Conservation (phyloP, 2,329 filamentous ascomycete species). For the Diaporthe ilicicola region DNA sequence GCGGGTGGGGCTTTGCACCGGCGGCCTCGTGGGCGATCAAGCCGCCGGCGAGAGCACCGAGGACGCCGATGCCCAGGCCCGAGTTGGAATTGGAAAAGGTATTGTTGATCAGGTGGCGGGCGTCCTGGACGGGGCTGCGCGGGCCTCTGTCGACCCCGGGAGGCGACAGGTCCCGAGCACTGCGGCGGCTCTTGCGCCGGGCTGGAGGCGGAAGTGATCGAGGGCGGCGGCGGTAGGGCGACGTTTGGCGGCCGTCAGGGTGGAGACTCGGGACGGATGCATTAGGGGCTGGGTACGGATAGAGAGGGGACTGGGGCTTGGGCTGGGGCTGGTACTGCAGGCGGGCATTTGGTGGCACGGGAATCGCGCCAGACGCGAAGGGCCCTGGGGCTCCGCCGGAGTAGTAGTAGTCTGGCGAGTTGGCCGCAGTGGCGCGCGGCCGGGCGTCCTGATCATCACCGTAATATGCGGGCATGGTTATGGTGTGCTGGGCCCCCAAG, state of each 20-base stretch:
- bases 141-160: slow-evolving; percentile 29
- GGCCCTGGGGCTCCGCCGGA: background rate
- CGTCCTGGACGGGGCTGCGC: slow-evolving; percentile 49
- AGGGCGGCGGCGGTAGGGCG: slow-evolving; percentile 29
- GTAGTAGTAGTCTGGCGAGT: background rate
- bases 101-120: slow-evolving; percentile 51
- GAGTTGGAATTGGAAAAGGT: slow-evolving; percentile 58
- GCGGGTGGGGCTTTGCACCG: slow-evolving; percentile 44
- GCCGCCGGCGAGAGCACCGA: slow-evolving; percentile 64
- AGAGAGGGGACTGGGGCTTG: slow-evolving; percentile 50
- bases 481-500: background rate
- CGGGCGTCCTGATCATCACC: background rate
- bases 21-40: slow-evolving; percentile 59
- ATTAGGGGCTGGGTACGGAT: slow-evolving; percentile 33
- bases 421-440: background rate
- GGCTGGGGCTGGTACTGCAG: slow-evolving; percentile 53
- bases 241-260: slow-evolving; percentile 6
- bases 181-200: slow-evolving; percentile 29
- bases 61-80: slow-evolving; percentile 59
- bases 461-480: slow-evolving; percentile 9
- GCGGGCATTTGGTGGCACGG: slow-evolving; percentile 2
- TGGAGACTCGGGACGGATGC: slow-evolving; percentile 16
- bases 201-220: slow-evolving; percentile 34
- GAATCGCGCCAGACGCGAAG: background rate
- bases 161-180: slow-evolving; percentile 37